Evolutionary conservation across 495 filamentous ascomycete genomes (phyloP).

Genomic region (Tricharina praecox): DNA sequence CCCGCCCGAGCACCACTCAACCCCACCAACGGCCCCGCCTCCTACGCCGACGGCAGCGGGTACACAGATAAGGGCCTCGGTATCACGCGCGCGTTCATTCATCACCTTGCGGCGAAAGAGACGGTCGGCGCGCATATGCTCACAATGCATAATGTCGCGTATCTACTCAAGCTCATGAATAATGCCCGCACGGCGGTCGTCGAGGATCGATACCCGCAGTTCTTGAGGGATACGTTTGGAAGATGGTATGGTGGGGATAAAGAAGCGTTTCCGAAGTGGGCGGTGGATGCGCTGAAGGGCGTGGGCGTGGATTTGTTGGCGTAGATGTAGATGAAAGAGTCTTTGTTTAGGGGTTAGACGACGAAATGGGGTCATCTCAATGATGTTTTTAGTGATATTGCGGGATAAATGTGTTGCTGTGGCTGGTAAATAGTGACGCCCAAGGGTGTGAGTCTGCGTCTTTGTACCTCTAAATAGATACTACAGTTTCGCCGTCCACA

Average conservation of each 20-base stretch:
- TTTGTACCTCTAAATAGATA: no score
- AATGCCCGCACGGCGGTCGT: conserved; percentile 59
- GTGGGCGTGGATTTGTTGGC: conserved; percentile 72
- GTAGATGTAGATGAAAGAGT: conserved; percentile 9
- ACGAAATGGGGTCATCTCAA: no score
- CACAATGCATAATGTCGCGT: conserved; percentile 89
- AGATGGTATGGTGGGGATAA: conserved; percentile 51
- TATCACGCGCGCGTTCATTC: conserved; percentile 73
- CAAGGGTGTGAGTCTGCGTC: no score
- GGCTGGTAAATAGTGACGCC: neutral
- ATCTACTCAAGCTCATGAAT: conserved; percentile 68
- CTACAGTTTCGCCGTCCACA: no score
- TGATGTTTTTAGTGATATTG: neutral
- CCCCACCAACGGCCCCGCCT: conserved; percentile 11
- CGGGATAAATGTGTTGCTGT: neutral
- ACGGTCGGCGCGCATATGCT: conserved; percentile 89
- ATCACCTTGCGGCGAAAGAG: conserved; percentile 85
- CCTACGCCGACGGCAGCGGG: conserved; percentile 4
- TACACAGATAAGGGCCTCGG: conserved; percentile 54
- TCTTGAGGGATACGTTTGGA: conserved; percentile 59
- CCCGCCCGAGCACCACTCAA: conserved; percentile 17
- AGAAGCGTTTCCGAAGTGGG: conserved; percentile 61
- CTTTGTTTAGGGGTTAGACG: no score
- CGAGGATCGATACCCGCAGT: conserved; percentile 63
- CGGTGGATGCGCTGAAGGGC: conserved; percentile 56